Base-by-base conservation (phyloP, 2,329 filamentous ascomycete species). In the Arthrobotrys iridis region DNA sequence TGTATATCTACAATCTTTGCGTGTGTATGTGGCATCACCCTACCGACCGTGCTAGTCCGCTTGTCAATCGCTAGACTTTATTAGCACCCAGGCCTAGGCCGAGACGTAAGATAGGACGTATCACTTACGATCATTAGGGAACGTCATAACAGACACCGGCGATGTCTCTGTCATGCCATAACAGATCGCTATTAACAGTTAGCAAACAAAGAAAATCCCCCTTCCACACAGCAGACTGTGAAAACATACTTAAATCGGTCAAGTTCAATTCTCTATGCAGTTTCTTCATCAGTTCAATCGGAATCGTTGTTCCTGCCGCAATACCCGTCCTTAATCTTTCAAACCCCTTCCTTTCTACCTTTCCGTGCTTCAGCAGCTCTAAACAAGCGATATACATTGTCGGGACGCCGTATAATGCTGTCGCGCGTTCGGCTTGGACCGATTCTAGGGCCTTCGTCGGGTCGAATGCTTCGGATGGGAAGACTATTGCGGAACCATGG, bases 161-260 rank as follows among this genome's bases (percentile, higher is more conserved):
- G 86, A 87, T 0, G 93, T 97, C 83, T 97, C 93, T 0, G 93
- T 97, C 93, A 96, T 96, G 76, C 93, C 93, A 82, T 97, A 98
- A 84, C 93, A 97, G 77, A 97, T 97, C 0, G 93, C 94, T 76
- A 63, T n/a, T 10, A 48, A 11, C 20, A 1, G 18, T 59, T 45
- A 52, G 20, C 33, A 22, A 40, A 24, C 1, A 55, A n/a, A n/a
- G n/a, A n/a, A n/a, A n/a, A n/a, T n/a, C n/a, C n/a, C 2, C 1
- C 6, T 24, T 4, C 24, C 35, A 26, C 28, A 48, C 18, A 41
- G 8, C 15, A 15, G 46, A 28, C 26, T 10, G 2, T 13, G 22
- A 15, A 41, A 8, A 6, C 67, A 37, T 77, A 79, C 79, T 80
- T 20, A 98, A 83, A 66, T 96, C 91, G 0, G 86, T 87, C 15